Percentiles rank a stretch among this genome's conserved stretches.
Evolutionary conservation across 2,329 filamentous ascomycete genomes (phyloP).

Genomic region (Trichophyton simii): DNA sequence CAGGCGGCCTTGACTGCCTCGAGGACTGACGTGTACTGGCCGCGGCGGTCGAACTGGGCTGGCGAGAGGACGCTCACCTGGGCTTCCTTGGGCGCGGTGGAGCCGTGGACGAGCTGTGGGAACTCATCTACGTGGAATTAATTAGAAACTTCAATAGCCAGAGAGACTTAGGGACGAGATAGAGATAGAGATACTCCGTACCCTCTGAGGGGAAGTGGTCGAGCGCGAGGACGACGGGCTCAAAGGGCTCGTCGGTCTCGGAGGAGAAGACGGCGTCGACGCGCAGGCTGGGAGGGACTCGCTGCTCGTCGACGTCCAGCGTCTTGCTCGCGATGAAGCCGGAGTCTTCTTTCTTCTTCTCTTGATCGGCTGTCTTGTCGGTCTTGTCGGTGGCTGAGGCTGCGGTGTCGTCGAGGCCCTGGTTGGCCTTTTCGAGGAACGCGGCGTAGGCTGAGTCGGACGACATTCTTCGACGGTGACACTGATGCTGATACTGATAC

Average conservation of each 20-base stretch:
- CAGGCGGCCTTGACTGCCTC: slow-evolving; percentile 35
- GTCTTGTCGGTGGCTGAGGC: slow-evolving; percentile 4
- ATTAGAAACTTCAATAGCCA: neutral
- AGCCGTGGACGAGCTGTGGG: neutral
- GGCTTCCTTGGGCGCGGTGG: neutral
- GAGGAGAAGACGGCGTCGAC: slow-evolving; percentile 58
- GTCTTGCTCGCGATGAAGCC: slow-evolving; percentile 16
- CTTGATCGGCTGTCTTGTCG: neutral
- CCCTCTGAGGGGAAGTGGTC: slow-evolving; percentile 9
- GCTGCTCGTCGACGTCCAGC: slow-evolving; percentile 30
- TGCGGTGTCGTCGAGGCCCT: slow-evolving; percentile 36
- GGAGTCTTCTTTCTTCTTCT: slow-evolving; percentile 19
- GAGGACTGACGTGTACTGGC: slow-evolving; percentile 46
- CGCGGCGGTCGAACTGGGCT: slow-evolving; percentile 59
- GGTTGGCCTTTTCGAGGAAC: slow-evolving; percentile 79
- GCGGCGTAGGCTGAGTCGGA: slow-evolving; percentile 71
- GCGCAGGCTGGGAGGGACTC: slow-evolving; percentile 49
- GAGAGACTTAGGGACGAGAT: neutral
- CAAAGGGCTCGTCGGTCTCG: slow-evolving; percentile 78
- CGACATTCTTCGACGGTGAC: slow-evolving; percentile 22
- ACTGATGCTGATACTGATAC: neutral
- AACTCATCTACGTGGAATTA: neutral
- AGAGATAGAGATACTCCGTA: neutral
- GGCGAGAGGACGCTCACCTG: slow-evolving; percentile 45
- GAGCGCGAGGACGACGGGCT: slow-evolving; percentile 57